phyloP scores from a whole-genome alignment of 495 filamentous ascomycete species.

The Thozetella sp. region DNA sequence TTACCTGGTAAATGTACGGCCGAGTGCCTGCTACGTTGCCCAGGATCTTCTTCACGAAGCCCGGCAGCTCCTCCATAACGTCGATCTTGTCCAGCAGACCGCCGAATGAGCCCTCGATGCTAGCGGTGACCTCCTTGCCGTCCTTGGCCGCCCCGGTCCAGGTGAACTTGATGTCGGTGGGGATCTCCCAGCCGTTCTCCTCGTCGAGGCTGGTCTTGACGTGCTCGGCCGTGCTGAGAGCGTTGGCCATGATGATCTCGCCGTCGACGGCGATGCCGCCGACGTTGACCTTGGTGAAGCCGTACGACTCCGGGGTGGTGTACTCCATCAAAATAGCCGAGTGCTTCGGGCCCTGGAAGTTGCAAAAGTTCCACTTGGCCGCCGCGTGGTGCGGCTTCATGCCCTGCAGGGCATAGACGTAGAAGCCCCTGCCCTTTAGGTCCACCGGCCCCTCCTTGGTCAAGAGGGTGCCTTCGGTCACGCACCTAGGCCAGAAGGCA shows the following conservation, averaged over 20 bases:
- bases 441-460: constrained; percentile 84
- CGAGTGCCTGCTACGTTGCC: constrained; percentile 84
- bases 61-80: constrained; percentile 94
- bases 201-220: constrained; percentile 66
- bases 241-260: constrained; percentile 75
- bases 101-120: constrained; percentile 70
- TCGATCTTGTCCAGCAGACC: constrained; percentile 81
- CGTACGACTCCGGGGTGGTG: constrained; percentile 94
- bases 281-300: constrained; percentile 82
- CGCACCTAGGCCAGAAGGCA: constrained; percentile 88
- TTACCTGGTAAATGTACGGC: constrained; percentile 96
- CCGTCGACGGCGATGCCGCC: constrained; percentile 80
- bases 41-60: constrained; percentile 92
- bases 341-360: constrained; percentile 86
- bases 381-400: constrained; percentile 99
- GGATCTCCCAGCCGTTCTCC: constrained; percentile 88
- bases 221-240: constrained; percentile 64
- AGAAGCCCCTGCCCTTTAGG: constrained; percentile 76
- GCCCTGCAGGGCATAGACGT: constrained; percentile 84
- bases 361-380: constrained; percentile 88
- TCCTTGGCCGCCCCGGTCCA: constrained; percentile 84
- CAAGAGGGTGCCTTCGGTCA: constrained; percentile 78
- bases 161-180: constrained; percentile 68
- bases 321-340: constrained; percentile 95
- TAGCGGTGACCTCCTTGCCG: constrained; percentile 67